Evolutionary conservation across 306 rosid genomes (phyloP), one percentile per base, ranked within the genome.

Genomic region (Gynostemma pentaphyllum): DNA sequence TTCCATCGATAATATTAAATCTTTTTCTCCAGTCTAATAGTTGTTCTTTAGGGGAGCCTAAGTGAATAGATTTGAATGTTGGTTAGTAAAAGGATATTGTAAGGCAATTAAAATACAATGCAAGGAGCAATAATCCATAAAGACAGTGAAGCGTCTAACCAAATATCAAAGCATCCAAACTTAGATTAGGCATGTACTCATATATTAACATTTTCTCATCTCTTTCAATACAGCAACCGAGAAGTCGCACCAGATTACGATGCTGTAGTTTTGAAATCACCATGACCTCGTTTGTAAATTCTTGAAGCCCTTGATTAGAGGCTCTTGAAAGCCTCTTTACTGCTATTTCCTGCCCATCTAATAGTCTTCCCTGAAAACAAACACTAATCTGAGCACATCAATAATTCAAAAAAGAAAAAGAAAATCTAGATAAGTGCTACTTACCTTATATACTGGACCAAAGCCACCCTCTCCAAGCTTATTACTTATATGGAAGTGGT

Each of bases 201-300:
- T 80, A 80, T 0, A 80, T 63, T 61, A 80, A 32, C 66, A 80
- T 80, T 24, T 65, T 77, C 36, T 80, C 85, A 0, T 66, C 73
- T 39, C 70, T 28, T 68, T 80, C 79, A 39, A 74, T 26, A 29
- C 85, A 76, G n/a, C 81, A 80, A 8, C 85, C 85, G 26, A 71
- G 67, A 34, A 81, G 67, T 18, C 76, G 67, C 18, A 81, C 82
- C 47, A 81, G 80, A 77, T 81, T 81, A 14, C 78, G 70, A 45
- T 81, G 85, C 37, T 81, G 85, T 27, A 81, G 82, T 36, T 77
- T 74, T 28, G 82, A 74, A 66, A 77, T 72, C 49, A 81, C 76
- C 0, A 51, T 62, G 2, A 81, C 76, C 63, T 81, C 82, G 24
- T 77, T 81, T 68, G 68, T 81, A 41, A 81, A 72, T 66, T 81